A percentile compares a stretch with the other conserved stretches of the same genome.
These are phyloP conservation scores for Vitis hybrid DNA, from an alignment of 177 flowering plant genomes.

Conservation along the genomic window DNA sequence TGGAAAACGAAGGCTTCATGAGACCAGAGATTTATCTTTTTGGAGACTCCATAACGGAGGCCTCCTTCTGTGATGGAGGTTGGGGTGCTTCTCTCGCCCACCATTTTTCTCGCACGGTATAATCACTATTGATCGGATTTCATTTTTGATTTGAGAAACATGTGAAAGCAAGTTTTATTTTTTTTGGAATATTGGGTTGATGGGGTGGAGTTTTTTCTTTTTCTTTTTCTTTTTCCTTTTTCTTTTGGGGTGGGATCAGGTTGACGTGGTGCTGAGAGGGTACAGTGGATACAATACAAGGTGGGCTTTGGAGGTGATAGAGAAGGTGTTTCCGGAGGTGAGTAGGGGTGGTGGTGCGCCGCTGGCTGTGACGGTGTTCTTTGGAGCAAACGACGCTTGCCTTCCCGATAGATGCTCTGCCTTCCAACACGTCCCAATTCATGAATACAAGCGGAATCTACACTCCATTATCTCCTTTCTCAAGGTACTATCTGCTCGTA, in stretches of 20 bases:
- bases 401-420: slow-evolving; percentile 59
- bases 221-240: slow-evolving; percentile 1
- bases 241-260: slow-evolving; percentile 29
- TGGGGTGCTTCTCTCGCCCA: slow-evolving; percentile 78
- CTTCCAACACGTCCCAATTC: slow-evolving; percentile 73
- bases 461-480: slow-evolving; percentile 45
- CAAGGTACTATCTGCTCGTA: slow-evolving; percentile 43
- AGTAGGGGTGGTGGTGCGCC: slow-evolving; percentile 23
- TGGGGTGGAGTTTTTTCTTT: neutral
- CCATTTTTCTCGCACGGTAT: slow-evolving; percentile 65
- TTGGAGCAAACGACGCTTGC: slow-evolving; percentile 83
- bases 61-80: slow-evolving; percentile 59
- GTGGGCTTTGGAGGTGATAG: slow-evolving; percentile 59
- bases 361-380: slow-evolving; percentile 72
- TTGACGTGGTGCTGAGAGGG: slow-evolving; percentile 75
- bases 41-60: slow-evolving; percentile 93
- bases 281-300: slow-evolving; percentile 86
- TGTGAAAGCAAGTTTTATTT: too few relatives aligned
- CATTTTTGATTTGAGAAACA: neutral
- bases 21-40: slow-evolving; percentile 75
- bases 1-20: slow-evolving; percentile 28
- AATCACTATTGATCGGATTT: neutral
- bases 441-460: slow-evolving; percentile 74
- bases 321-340: slow-evolving; percentile 44
- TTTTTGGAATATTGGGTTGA: neutral